Evolutionary conservation across 352 stramenopile genomes (phyloP).

Genomic region (Phytophthora citricola): DNA sequence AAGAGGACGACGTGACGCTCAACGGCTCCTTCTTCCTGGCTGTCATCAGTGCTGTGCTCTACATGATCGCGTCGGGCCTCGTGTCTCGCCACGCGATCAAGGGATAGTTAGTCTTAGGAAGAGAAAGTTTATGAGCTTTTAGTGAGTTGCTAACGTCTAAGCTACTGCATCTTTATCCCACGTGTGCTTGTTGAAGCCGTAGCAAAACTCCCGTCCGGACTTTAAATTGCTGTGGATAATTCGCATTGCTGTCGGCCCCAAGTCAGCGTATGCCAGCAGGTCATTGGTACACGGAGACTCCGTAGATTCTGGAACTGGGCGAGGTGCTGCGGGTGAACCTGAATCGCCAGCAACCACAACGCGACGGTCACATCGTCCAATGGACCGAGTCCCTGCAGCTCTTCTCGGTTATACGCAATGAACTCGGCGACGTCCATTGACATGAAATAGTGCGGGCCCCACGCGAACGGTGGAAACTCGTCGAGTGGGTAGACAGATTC

Average conservation of each 20-base stretch:
- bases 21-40: conserved; percentile 65
- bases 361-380: conserved; percentile 75
- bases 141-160: too few species aligned
- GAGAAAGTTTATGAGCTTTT: neutral
- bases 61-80: conserved; percentile 44
- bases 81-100: conserved; percentile 41
- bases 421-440: conserved; percentile 64
- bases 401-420: conserved; percentile 48
- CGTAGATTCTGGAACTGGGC: conserved; percentile 52
- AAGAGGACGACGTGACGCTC: conserved; percentile 64
- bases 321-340: conserved; percentile 58
- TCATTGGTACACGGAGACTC: conserved; percentile 46
- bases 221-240: conserved; percentile 58
- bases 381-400: conserved; percentile 42
- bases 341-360: conserved; percentile 64
- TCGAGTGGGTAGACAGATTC: conserved; percentile 49
- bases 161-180: conserved; percentile 39
- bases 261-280: conserved; percentile 55
- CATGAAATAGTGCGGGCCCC: conserved; percentile 63
- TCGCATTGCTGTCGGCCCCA: conserved; percentile 45
- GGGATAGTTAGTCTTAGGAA: neutral
- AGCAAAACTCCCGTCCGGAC: conserved; percentile 38
- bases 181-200: conserved; percentile 40
- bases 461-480: conserved; percentile 56
- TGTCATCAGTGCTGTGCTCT: conserved; percentile 56